Conservation (phyloP, 164 flowering plant genomes). For the Magnolia sinica region DNA sequence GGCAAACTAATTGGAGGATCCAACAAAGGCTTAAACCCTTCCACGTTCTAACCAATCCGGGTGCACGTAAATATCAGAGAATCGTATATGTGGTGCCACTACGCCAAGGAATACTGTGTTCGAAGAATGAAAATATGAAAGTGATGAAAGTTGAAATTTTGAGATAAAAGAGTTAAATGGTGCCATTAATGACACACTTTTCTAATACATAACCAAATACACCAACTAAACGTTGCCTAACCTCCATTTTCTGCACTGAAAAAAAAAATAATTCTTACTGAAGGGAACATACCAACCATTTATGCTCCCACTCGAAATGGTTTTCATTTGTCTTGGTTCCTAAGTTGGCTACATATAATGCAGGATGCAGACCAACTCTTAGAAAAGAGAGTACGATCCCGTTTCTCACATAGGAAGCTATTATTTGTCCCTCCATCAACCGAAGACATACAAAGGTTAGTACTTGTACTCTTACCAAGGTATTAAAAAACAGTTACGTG, state of each 20-base stretch:
- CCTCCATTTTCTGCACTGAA: background rate
- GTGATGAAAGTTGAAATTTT: background rate
- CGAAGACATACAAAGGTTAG: conserved; percentile 60
- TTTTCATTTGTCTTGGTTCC: background rate
- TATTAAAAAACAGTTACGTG: background rate
- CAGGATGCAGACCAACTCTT: conserved; percentile 99
- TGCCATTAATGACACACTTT: background rate
- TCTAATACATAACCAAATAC: background rate
- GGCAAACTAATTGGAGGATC: background rate
- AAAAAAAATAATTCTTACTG: background rate
- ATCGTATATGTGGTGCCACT: background rate
- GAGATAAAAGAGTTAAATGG: background rate
- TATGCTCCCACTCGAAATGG: background rate
- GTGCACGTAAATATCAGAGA: background rate
- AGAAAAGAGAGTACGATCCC: conserved; percentile 97
- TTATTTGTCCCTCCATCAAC: conserved; percentile 81
- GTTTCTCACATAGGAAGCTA: conserved; percentile 94
- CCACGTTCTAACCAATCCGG: background rate
- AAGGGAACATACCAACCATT: background rate
- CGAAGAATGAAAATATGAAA: background rate
- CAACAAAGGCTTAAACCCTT: background rate
- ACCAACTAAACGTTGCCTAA: background rate
- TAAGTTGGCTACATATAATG: conserved; percentile 3
- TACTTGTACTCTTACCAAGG: background rate
- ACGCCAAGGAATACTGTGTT: background rate